A percentile compares a stretch with the other conserved stretches of the same genome.
phyloP scores from a whole-genome alignment of 306 rosid species.

The Casuarina equisetifolia region DNA sequence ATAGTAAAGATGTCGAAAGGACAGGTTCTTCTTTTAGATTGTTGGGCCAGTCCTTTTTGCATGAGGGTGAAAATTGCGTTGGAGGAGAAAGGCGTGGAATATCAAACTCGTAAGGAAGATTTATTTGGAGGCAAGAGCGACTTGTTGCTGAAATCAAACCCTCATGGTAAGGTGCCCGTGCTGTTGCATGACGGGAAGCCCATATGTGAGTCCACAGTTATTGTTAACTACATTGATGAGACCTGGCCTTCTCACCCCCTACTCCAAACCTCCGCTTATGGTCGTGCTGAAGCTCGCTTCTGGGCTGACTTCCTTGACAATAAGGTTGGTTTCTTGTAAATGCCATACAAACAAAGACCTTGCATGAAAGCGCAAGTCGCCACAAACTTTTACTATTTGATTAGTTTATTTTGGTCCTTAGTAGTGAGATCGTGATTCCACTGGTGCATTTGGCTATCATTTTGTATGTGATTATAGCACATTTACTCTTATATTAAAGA shows the following conservation, averaged over 20 bases:
- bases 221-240: conserved; percentile 53
- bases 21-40: conserved; percentile 48
- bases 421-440: too few relatives aligned
- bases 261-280: conserved; percentile 56
- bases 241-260: conserved; percentile 52
- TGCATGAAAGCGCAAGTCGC: too few relatives aligned
- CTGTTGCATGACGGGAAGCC: conserved; percentile 55
- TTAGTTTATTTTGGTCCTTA: too few relatives aligned
- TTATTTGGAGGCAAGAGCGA: conserved; percentile 70
- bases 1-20: conserved; percentile 45
- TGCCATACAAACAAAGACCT: too few relatives aligned
- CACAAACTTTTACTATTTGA: too few relatives aligned
- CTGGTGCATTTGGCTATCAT: too few relatives aligned
- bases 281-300: conserved; percentile 56
- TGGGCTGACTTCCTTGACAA: conserved; percentile 68
- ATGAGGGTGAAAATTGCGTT: conserved; percentile 57
- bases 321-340: conserved; percentile 32
- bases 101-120: conserved; percentile 48
- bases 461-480: too few relatives aligned
- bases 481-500: too few relatives aligned
- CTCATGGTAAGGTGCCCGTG: conserved; percentile 67
- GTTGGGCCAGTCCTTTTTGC: conserved; percentile 60
- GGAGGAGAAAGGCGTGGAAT: conserved; percentile 50
- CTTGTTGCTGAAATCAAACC: conserved; percentile 54
- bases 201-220: conserved; percentile 47